phyloP scores from a whole-genome alignment of 2,329 filamentous ascomycete genomes.

The Alternaria brassicicola region DNA sequence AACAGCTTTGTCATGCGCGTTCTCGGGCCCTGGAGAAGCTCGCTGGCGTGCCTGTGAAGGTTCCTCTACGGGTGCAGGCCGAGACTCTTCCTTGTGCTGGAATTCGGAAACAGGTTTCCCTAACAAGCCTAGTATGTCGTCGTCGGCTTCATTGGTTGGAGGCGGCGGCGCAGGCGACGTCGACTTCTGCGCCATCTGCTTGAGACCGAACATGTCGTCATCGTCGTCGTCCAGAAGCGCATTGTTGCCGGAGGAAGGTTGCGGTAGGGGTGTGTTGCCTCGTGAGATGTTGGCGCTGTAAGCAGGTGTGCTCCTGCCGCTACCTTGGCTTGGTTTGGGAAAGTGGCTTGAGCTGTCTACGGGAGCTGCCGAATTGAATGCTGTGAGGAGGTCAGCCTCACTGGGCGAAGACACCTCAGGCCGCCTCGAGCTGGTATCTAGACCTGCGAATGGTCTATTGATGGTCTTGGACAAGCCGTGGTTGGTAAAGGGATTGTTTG shows the following conservation, averaged over 20 bases:
- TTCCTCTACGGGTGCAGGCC: constrained; percentile 12
- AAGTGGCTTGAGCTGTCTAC: constrained; percentile 66
- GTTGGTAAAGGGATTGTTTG: constrained; percentile 30
- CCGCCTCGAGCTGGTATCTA: constrained; percentile 40
- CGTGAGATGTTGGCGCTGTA: constrained; percentile 33
- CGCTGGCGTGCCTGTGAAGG: constrained; percentile 16
- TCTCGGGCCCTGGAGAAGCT: constrained; percentile 35
- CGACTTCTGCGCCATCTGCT: constrained; percentile 60
- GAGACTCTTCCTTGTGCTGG: constrained; percentile 37
- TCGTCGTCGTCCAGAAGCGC: constrained; percentile 67
- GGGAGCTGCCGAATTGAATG: constrained; percentile 64
- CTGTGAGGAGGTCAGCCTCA: constrained; percentile 66
- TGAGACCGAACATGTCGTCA: constrained; percentile 87
- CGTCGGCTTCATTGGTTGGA: constrained; percentile 48
- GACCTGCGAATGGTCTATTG: constrained; percentile 48
- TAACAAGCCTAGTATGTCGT: constrained; percentile 68
- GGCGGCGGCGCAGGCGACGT: constrained; percentile 30
- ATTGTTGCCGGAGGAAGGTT: constrained; percentile 22
- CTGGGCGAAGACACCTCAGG: constrained; percentile 42
- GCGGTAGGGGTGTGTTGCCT: constrained; percentile 36
- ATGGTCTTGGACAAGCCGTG: constrained; percentile 44
- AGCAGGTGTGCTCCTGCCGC: constrained; percentile 51
- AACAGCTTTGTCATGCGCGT: constrained; percentile 76
- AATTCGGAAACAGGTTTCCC: constrained; percentile 64
- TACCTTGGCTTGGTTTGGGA: constrained; percentile 53